A percentile compares a stretch with the other conserved stretches of the same genome.
These are phyloP conservation scores for Candida jianshihensis DNA, from an alignment of 805 yeast species.

Conservation along the genomic window DNA sequence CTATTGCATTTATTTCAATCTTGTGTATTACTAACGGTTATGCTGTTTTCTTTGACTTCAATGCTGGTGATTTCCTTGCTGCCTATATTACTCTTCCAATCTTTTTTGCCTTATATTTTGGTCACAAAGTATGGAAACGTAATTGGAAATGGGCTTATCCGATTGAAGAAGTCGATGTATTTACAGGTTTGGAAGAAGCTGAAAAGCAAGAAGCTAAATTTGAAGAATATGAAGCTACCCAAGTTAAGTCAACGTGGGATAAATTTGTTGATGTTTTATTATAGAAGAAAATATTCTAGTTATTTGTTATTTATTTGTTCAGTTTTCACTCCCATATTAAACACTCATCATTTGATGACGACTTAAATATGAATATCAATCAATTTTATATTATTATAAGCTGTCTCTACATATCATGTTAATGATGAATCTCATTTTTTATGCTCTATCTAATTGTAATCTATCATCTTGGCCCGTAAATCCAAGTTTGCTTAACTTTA, in stretches of 20 bases:
- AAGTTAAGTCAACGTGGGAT: slow-evolving; percentile 4
- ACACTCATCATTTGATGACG: no score
- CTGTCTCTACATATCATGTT: not conserved
- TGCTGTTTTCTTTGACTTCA: slow-evolving; percentile 45
- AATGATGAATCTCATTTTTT: not conserved
- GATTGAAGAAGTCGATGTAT: slow-evolving; percentile 50
- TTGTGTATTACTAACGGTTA: slow-evolving; percentile 68
- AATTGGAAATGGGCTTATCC: slow-evolving; percentile 43
- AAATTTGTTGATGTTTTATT: not conserved
- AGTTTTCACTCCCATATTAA: no score
- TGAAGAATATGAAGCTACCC: slow-evolving; percentile 7
- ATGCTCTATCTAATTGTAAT: slow-evolving; percentile 68
- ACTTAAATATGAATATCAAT: no score
- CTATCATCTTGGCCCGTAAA: slow-evolving; percentile 47
- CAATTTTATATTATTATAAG: no score
- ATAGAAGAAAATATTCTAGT: no score
- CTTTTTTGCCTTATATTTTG: slow-evolving; percentile 44
- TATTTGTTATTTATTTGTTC: no score
- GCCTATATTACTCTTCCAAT: slow-evolving; percentile 65
- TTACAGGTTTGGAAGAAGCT: slow-evolving; percentile 51
- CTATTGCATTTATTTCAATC: slow-evolving; percentile 41
- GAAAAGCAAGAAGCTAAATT: slow-evolving; percentile 32
- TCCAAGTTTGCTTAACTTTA: slow-evolving; percentile 76
- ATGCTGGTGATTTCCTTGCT: slow-evolving; percentile 51
- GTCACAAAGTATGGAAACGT: slow-evolving; percentile 45